Evolutionary conservation across 2,329 filamentous ascomycete species (phyloP).

Genomic region (Stagonosporopsis cucurbitacearum): DNA sequence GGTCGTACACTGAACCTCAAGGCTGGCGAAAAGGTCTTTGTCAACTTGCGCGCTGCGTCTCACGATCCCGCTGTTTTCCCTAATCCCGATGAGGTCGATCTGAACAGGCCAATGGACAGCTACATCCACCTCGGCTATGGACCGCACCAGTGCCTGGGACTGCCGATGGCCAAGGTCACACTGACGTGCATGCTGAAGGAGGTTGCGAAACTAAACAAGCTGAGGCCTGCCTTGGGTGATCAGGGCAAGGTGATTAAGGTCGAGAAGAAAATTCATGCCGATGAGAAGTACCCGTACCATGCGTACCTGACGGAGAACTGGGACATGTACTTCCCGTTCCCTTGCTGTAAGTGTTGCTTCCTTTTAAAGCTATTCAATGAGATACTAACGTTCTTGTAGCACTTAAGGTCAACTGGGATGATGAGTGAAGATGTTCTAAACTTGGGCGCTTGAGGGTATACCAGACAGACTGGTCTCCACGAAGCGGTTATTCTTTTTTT

Average conservation of each 20-base stretch:
- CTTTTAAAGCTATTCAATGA: not conserved
- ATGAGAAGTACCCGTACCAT: constrained; percentile 48
- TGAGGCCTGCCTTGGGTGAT: constrained; percentile 49
- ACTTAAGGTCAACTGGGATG: constrained; percentile 42
- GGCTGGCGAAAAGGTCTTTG: constrained; percentile 49
- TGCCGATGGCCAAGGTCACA: constrained; percentile 52
- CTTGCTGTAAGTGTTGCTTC: constrained; percentile 50
- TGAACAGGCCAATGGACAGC: constrained; percentile 48
- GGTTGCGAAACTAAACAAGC: constrained; percentile 48
- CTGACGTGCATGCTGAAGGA: constrained; percentile 56
- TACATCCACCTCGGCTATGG: constrained; percentile 56
- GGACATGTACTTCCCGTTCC: constrained; percentile 57
- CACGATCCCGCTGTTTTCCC: constrained; percentile 52
- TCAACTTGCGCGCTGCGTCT: constrained; percentile 53
- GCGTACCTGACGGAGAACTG: constrained; percentile 57
- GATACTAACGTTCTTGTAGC: constrained; percentile 26
- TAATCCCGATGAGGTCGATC: constrained; percentile 49
- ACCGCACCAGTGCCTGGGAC: constrained; percentile 53
- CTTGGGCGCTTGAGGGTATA: not conserved
- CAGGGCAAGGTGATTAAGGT: constrained; percentile 55
- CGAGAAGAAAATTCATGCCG: constrained; percentile 36
- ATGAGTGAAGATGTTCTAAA: not conserved
- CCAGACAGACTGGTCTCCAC: too few species aligned
- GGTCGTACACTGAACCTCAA: constrained; percentile 43
- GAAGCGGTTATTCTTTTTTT: too few species aligned